Evolutionary conservation across 2,329 filamentous ascomycete species (phyloP).

Genomic region (Cladophialophora chaetospira): DNA sequence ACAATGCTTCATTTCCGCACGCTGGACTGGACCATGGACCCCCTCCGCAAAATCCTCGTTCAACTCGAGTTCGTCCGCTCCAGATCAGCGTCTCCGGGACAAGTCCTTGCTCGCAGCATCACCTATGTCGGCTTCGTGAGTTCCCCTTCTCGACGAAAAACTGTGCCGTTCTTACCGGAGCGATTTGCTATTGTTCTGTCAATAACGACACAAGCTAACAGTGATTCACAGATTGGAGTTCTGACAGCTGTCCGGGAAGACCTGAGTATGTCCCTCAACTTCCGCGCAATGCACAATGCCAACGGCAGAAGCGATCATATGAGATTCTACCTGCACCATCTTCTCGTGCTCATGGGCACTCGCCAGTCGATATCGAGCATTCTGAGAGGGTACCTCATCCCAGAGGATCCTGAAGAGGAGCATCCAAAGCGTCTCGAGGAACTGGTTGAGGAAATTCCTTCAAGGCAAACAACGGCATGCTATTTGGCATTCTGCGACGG

Average conservation of each 20-base stretch:
- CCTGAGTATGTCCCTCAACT: slow-evolving; percentile 54
- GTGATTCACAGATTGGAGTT: no score
- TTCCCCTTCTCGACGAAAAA: no score
- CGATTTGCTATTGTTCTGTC: no score
- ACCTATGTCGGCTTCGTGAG: slow-evolving; percentile 55
- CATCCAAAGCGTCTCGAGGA: slow-evolving; percentile 27
- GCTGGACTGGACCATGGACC: slow-evolving; percentile 59
- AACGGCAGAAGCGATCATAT: slow-evolving; percentile 40
- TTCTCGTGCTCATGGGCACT: slow-evolving; percentile 57
- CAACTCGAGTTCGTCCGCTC: slow-evolving; percentile 53
- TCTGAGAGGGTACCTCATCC: slow-evolving; percentile 41
- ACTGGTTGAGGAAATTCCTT: slow-evolving; percentile 34
- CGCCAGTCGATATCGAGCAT: slow-evolving; percentile 57
- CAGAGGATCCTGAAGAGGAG: slow-evolving; percentile 10
- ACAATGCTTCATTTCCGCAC: slow-evolving; percentile 46
- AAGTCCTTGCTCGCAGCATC: slow-evolving; percentile 49
- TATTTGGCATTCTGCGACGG: slow-evolving; percentile 61
- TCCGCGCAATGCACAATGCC: slow-evolving; percentile 50
- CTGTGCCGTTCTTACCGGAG: no score
- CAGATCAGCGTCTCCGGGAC: slow-evolving; percentile 31
- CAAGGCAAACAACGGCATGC: slow-evolving; percentile 53
- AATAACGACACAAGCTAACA: no score
- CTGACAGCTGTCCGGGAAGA: slow-evolving; percentile 51
- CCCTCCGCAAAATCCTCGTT: slow-evolving; percentile 53
- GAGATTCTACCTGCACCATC: slow-evolving; percentile 51